phyloP scores from a whole-genome alignment of 306 rosid species.

The Arachis hypogaea region DNA sequence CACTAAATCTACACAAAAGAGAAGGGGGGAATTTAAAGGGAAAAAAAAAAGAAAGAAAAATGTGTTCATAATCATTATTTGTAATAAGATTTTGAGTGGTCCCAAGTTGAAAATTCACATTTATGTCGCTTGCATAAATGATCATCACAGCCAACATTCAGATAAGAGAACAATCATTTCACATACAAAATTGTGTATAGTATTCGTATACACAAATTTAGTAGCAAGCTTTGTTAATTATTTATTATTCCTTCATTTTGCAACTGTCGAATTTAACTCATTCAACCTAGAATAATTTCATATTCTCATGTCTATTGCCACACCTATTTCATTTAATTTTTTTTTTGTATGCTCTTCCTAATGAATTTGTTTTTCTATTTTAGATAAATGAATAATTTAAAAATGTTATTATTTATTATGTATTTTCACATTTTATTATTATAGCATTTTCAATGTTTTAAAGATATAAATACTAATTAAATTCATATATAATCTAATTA shows the following conservation, averaged over 20 bases:
- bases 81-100: slow-evolving; percentile 43
- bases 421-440: too few relatives aligned
- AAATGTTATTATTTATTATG: too few relatives aligned
- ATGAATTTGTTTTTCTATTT: too few relatives aligned
- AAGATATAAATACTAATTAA: too few relatives aligned
- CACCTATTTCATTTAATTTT: too few relatives aligned
- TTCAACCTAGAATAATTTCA: slow-evolving; percentile 6
- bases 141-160: slow-evolving; percentile 42
- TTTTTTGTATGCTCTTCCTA: too few relatives aligned
- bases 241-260: neutral
- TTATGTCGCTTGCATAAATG: slow-evolving; percentile 40
- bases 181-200: slow-evolving; percentile 6
- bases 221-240: slow-evolving; percentile 12
- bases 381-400: too few relatives aligned
- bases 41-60: neutral
- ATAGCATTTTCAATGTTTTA: too few relatives aligned
- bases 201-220: slow-evolving; percentile 7
- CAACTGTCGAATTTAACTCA: slow-evolving; percentile 22
- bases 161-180: slow-evolving; percentile 42
- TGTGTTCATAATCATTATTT: neutral
- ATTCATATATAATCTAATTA: too few relatives aligned
- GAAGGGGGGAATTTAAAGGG: too few relatives aligned
- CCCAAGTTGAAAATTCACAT: slow-evolving; percentile 36
- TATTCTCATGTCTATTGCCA: neutral
- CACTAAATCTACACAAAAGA: neutral